Evolutionary conservation across 352 stramenopile species (phyloP).

Genomic region (Globisporangium cederbergense): DNA sequence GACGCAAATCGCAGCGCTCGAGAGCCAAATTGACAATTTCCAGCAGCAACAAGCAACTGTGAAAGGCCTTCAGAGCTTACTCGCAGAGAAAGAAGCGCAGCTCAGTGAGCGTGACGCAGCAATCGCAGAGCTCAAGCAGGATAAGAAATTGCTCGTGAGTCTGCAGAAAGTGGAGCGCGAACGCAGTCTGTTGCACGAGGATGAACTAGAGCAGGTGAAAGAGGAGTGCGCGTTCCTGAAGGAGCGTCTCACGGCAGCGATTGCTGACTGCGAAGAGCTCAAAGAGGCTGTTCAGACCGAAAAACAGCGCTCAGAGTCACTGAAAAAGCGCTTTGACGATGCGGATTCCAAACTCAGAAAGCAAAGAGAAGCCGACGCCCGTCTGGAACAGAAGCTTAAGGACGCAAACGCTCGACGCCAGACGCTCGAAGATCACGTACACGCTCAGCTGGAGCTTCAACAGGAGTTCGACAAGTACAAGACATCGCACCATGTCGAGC

Average conservation of each 20-base stretch:
- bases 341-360: conserved; percentile 9
- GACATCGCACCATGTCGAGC: conserved; percentile 1
- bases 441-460: conserved; percentile 6
- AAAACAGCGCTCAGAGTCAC: neutral
- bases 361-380: conserved; percentile 4
- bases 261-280: conserved; percentile 23
- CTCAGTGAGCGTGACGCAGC: conserved; percentile 26
- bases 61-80: conserved; percentile 21
- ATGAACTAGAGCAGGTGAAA: conserved; percentile 25
- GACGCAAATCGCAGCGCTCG: neutral
- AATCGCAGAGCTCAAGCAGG: conserved; percentile 36
- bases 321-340: conserved; percentile 3
- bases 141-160: conserved; percentile 31
- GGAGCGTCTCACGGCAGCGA: conserved; percentile 20
- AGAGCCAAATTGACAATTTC: neutral
- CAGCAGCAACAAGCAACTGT: neutral
- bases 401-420: conserved; percentile 8
- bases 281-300: conserved; percentile 13
- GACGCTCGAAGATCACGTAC: conserved; percentile 7
- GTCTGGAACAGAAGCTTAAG: conserved; percentile 21
- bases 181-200: conserved; percentile 19
- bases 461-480: conserved; percentile 8
- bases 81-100: conserved; percentile 27
- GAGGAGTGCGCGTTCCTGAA: conserved; percentile 23
- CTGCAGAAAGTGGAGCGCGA: conserved; percentile 34